A percentile compares a stretch with the other conserved stretches of the same genome.
Evolutionary conservation across 108 stramenopile species (phyloP).

Genomic region (Nannochloropsis salina): DNA sequence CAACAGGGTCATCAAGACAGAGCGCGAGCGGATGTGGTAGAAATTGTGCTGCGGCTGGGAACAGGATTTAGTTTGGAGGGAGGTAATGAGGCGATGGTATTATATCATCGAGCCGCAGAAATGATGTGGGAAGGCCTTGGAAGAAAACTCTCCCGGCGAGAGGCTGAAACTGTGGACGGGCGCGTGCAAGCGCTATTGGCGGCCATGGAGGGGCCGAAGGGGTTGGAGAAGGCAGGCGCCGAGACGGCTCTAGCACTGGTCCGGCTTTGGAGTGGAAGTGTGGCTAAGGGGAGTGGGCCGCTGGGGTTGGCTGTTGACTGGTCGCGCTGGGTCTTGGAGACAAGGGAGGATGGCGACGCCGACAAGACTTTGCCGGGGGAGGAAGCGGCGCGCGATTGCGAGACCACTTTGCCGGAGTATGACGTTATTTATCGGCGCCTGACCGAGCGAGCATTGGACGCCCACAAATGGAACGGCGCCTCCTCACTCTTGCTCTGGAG

Average conservation of each 20-base stretch:
- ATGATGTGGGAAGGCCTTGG: background rate
- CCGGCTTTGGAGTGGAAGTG: background rate
- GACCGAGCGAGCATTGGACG: background rate
- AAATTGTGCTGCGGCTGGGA: background rate
- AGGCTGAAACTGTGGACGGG: background rate
- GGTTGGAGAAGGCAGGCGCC: background rate
- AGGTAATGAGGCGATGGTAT: background rate
- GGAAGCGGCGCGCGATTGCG: background rate
- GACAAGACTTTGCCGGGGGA: background rate
- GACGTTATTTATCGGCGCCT: background rate
- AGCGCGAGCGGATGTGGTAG: constrained; percentile 10
- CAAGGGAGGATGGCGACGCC: background rate
- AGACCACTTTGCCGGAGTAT: background rate
- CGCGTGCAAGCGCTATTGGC: background rate
- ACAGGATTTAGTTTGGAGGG: constrained; percentile 5
- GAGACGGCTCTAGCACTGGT: constrained; percentile 15
- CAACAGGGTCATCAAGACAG: background rate
- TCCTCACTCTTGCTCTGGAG: background rate
- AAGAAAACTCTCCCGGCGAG: background rate
- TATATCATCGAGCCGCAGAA: background rate
- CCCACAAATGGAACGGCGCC: background rate
- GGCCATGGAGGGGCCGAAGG: background rate
- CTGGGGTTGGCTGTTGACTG: background rate
- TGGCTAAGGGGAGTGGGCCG: background rate
- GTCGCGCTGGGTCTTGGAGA: background rate